Base-by-base conservation (phyloP, 83 land plant genomes). In the Diphasiastrum complanatum region DNA sequence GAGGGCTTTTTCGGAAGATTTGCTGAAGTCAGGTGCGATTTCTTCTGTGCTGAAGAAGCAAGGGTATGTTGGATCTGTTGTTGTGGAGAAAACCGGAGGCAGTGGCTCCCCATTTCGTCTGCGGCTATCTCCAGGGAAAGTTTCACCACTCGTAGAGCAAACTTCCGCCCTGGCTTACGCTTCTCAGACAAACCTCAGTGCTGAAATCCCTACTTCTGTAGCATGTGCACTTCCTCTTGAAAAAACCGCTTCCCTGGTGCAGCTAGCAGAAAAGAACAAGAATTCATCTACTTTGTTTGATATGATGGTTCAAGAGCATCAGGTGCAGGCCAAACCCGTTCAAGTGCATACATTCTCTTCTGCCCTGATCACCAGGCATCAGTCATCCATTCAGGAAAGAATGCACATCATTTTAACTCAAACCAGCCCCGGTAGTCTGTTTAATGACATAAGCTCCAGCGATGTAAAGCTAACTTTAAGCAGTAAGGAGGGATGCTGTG, bases 221-320 rank as follows among this genome's bases (percentile, higher is more conserved):
- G n/a, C n/a, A n/a, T n/a, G n/a, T n/a, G n/a, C n/a, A n/a, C n/a
- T n/a, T n/a, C n/a, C n/a, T n/a, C n/a, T n/a, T n/a, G n/a, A n/a
- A n/a, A n/a, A n/a, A n/a, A n/a, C n/a, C n/a, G n/a, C n/a, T n/a
- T n/a, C n/a, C n/a, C n/a, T n/a, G n/a, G n/a, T n/a, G n/a, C 91
- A 86, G n/a, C 70, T 65, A 0, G 40, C 60, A 16, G 80, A 81
- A 30, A 77, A 72, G 59, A 78, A 77, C 53, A 78, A 84, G 33
- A 77, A 87, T 6, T 84, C 88, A 27, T 88, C 93, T 24, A 84
- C 93, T n/a, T 79, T 87, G 45, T 84, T 84, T 69, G 93, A 87
- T 45, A 87, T 87, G 93, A 87, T 87, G 93, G 81, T 81, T 5
- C 76, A 78, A 45, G 93, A 84, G 77, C 88, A 81, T 33, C 83